phyloP scores from a whole-genome alignment of 2,329 filamentous ascomycete genomes.

The Hypocreales sp. region DNA sequence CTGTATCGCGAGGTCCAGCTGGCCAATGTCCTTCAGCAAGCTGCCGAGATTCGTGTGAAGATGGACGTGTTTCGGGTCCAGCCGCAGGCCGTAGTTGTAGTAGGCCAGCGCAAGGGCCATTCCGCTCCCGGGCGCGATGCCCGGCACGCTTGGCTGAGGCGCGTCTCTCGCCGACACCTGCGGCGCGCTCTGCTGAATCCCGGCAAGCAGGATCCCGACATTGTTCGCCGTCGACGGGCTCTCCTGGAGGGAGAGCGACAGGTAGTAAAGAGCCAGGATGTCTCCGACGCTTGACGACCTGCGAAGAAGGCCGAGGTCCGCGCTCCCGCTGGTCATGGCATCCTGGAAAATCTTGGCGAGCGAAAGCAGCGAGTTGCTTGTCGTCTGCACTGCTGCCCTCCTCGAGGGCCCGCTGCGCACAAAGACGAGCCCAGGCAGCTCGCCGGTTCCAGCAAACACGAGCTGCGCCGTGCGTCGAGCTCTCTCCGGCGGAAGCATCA shows the following conservation, averaged over 20 bases:
- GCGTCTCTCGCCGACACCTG: conserved; percentile 4
- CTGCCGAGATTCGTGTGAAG: conserved; percentile 94
- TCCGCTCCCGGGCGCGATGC: conserved; percentile 73
- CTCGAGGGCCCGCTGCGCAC: conserved; percentile 56
- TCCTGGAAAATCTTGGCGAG: conserved; percentile 97
- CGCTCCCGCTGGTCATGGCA: conserved; percentile 63
- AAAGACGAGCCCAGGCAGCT: conserved; percentile 65
- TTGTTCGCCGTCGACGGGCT: conserved; percentile 98
- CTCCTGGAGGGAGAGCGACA: conserved; percentile 85
- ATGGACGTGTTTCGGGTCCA: conserved; percentile 85
- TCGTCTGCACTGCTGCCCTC: conserved; percentile 76
- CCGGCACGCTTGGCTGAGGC: conserved; percentile 42
- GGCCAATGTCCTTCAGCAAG: conserved; percentile 88
- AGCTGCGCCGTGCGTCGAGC: conserved; percentile 70
- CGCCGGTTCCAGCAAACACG: conserved; percentile 61
- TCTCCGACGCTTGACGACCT: conserved; percentile 70
- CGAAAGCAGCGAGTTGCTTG: conserved; percentile 87
- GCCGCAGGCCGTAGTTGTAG: conserved; percentile 81
- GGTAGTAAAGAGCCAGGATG: conserved; percentile 86
- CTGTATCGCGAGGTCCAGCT: conserved; percentile 76
- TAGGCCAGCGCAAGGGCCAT: conserved; percentile 79
- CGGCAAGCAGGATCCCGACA: conserved; percentile 89
- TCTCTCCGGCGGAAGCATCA: conserved; percentile 69
- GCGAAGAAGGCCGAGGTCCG: conserved; percentile 36
- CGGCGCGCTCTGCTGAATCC: conserved; percentile 54